A percentile compares a stretch with the other conserved stretches of the same genome.
Evolutionary conservation across 2,329 filamentous ascomycete genomes (phyloP).

Genomic region (Exophiala alcalophila): DNA sequence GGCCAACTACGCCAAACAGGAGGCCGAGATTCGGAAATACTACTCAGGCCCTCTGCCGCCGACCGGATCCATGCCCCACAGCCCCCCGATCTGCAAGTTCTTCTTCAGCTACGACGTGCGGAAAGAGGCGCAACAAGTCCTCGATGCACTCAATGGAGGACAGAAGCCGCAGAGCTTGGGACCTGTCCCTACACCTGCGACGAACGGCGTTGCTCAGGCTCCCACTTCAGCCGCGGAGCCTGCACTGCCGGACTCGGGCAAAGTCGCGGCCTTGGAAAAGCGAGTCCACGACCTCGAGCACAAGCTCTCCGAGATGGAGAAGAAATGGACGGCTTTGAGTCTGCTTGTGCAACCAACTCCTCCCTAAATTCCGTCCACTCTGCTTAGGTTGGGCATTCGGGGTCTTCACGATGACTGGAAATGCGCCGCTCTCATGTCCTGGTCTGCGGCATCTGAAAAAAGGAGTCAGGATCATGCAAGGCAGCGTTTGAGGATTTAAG

Average conservation of each 20-base stretch:
- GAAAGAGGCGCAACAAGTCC: constrained; percentile 21
- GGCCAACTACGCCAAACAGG: constrained; percentile 27
- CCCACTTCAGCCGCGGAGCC: background rate
- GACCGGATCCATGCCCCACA: constrained; percentile 27
- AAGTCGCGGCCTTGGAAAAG: constrained; percentile 9
- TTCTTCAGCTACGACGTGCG: constrained; percentile 31
- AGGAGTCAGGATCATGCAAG: too few relatives aligned
- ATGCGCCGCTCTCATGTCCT: too few relatives aligned
- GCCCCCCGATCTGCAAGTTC: constrained; percentile 28
- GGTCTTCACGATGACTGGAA: too few relatives aligned
- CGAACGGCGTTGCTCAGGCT: too few relatives aligned
- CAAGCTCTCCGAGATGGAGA: constrained; percentile 20
- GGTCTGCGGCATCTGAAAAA: too few relatives aligned
- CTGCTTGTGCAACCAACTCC: constrained; percentile 17
- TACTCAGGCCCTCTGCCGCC: constrained; percentile 30
- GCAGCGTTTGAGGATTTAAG: too few relatives aligned
- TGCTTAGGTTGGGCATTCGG: too few relatives aligned
- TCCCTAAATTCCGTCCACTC: constrained; percentile 12
- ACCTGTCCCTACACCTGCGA: background rate
- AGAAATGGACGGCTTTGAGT: constrained; percentile 12
- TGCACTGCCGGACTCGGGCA: background rate
- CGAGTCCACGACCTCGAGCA: constrained; percentile 15
- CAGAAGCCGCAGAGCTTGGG: too few relatives aligned
- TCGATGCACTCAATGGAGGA: constrained; percentile 16
- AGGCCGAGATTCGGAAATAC: constrained; percentile 28